A percentile compares a stretch with the other conserved stretches of the same genome.
Conservation (phyloP, 192 early-diverging fungal genomes). For the Piromyces sp. region DNA sequence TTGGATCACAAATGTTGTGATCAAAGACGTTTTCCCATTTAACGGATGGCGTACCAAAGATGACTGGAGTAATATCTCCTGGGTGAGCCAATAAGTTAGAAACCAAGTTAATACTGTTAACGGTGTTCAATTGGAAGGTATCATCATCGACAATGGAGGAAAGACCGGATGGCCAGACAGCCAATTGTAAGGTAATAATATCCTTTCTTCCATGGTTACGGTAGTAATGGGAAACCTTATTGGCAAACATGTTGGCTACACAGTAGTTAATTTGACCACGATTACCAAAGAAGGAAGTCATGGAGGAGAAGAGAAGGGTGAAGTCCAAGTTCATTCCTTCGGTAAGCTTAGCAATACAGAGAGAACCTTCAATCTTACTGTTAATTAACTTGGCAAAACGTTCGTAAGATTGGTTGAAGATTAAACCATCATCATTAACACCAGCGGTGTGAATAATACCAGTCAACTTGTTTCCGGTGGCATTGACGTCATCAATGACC, state of each 20-base stretch:
- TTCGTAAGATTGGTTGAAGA: neutral
- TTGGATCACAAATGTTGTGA: neutral
- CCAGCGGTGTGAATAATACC: neutral
- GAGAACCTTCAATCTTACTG: neutral
- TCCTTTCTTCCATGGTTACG: neutral
- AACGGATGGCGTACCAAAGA: neutral
- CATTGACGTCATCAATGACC: neutral
- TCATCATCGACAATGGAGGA: neutral
- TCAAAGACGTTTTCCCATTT: neutral
- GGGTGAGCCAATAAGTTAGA: neutral
- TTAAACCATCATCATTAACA: neutral
- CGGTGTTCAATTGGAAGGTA: neutral
- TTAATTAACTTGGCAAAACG: neutral
- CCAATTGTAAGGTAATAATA: neutral
- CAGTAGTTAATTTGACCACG: neutral
- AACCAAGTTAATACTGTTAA: neutral
- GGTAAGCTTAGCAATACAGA: neutral
- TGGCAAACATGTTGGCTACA: neutral
- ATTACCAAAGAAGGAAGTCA: neutral
- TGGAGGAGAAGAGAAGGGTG: neutral
- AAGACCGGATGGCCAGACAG: neutral
- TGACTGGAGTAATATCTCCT: neutral
- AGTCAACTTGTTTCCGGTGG: neutral
- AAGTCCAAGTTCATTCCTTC: neutral
- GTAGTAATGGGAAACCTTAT: neutral